A percentile compares a stretch with the other conserved stretches of the same genome.
Conservation (phyloP, 2,329 filamentous ascomycete genomes). For the Trichoderma semiorbis region DNA sequence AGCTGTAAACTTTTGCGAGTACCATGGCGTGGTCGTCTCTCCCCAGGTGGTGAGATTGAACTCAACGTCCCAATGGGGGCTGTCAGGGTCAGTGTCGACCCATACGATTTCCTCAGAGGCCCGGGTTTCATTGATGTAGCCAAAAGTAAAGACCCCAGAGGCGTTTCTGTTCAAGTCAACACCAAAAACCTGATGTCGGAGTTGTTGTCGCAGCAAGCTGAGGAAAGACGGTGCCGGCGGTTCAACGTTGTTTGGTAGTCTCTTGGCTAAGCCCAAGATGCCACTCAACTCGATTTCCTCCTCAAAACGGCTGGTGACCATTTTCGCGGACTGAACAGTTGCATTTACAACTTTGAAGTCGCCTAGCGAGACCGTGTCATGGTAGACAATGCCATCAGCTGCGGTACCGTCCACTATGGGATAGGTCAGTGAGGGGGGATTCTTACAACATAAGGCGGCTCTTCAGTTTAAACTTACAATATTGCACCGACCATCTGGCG, state of each 20-base stretch:
- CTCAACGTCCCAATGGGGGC: conserved; percentile 40
- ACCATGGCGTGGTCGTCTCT: conserved; percentile 49
- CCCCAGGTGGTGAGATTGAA: conserved; percentile 47
- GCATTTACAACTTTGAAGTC: conserved; percentile 42
- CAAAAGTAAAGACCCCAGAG: conserved; percentile 51
- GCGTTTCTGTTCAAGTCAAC: conserved; percentile 48
- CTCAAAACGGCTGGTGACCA: conserved; percentile 43
- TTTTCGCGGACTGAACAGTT: conserved; percentile 48
- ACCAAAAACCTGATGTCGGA: conserved; percentile 45
- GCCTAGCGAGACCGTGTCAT: conserved; percentile 48
- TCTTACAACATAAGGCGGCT: neutral
- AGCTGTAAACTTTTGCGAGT: conserved; percentile 45
- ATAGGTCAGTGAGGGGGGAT: neutral
- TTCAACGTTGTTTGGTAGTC: conserved; percentile 41
- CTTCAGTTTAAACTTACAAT: conserved; percentile 38
- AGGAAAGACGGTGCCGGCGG: conserved; percentile 45
- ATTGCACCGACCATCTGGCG: conserved; percentile 48
- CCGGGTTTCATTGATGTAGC: conserved; percentile 41
- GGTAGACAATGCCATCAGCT: conserved; percentile 48
- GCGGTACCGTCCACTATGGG: conserved; percentile 42
- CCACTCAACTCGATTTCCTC: conserved; percentile 43
- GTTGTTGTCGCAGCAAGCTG: conserved; percentile 39
- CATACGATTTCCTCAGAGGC: conserved; percentile 43
- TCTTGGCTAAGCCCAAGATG: conserved; percentile 51
- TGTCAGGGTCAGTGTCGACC: conserved; percentile 32